phyloP scores from a whole-genome alignment of 2,329 filamentous ascomycete species.

The Pseudopithomyces chartarum region DNA sequence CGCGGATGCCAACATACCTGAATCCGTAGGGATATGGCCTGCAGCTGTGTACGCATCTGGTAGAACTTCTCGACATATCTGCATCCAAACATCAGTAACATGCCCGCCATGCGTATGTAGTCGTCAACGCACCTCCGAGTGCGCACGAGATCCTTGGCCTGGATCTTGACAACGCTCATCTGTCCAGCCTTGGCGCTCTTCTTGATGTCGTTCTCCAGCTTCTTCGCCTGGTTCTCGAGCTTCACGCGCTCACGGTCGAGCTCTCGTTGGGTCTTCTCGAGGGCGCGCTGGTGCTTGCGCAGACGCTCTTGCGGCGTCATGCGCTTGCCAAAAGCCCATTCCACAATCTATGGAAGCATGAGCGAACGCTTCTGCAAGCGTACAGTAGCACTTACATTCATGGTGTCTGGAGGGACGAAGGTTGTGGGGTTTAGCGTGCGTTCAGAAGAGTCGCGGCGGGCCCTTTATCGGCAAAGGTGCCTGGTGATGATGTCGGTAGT shows the following conservation, averaged over 20 bases:
- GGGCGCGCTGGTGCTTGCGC: constrained; percentile 91
- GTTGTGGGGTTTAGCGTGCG: background rate
- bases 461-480: background rate
- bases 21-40: constrained; percentile 92
- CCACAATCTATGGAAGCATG: constrained; percentile 72
- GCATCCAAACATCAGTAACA: constrained; percentile 12
- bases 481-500: constrained; percentile 3
- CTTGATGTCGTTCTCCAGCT: constrained; percentile 93
- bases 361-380: constrained; percentile 4
- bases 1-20: constrained; percentile 65
- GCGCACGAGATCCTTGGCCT: constrained; percentile 94
- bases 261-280: constrained; percentile 97
- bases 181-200: constrained; percentile 98
- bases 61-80: constrained; percentile 99
- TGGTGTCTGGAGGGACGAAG: constrained; percentile 36
- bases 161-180: constrained; percentile 98
- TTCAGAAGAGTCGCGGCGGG: background rate
- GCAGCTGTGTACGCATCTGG: constrained; percentile 94
- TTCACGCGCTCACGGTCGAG: constrained; percentile 94
- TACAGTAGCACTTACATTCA: constrained; percentile 60
- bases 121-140: constrained; percentile 69
- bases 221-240: constrained; percentile 98
- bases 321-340: constrained; percentile 99
- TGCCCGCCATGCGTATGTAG: background rate
- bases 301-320: constrained; percentile 94